Conservation (phyloP, 2,329 filamentous ascomycete genomes). For the Whalleya microplaca region DNA sequence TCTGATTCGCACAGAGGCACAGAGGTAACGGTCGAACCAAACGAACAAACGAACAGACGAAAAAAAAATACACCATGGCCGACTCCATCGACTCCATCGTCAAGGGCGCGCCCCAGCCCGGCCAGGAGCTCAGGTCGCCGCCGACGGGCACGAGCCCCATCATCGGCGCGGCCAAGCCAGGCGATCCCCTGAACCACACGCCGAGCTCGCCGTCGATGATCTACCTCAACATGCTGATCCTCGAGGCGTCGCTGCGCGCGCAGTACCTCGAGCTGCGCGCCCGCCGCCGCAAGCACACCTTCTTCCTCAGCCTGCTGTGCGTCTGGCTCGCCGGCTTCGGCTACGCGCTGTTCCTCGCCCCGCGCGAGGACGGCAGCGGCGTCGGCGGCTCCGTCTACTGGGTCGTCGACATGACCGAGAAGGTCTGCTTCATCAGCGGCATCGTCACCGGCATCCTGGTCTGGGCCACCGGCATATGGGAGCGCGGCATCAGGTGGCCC, state of each 20-base stretch:
- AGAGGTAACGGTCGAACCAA: slow-evolving; percentile 1
- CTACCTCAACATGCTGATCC: slow-evolving; percentile 95
- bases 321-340: slow-evolving; percentile 84
- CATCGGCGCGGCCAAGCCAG: slow-evolving; percentile 45
- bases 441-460: slow-evolving; percentile 84
- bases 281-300: slow-evolving; percentile 86
- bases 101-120: slow-evolving; percentile 79
- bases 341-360: slow-evolving; percentile 91
- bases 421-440: slow-evolving; percentile 88
- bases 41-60: slow-evolving; percentile 8
- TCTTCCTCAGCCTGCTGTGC: slow-evolving; percentile 80
- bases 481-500: slow-evolving; percentile 92
- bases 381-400: slow-evolving; percentile 95
- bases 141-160: slow-evolving; percentile 49
- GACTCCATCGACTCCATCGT: slow-evolving; percentile 83
- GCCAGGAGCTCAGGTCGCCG: slow-evolving; percentile 53
- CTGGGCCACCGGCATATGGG: slow-evolving; percentile 96
- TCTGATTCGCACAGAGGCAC: slow-evolving; percentile 3
- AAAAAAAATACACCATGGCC: slow-evolving; percentile 50
- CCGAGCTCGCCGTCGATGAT: slow-evolving; percentile 95
- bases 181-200: slow-evolving; percentile 77
- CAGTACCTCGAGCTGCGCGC: slow-evolving; percentile 92
- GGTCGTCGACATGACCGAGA: slow-evolving; percentile 88
- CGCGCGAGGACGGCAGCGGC: slow-evolving; percentile 90
- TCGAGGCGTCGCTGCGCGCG: slow-evolving; percentile 89